phyloP scores from a whole-genome alignment of 2,329 filamentous ascomycete species.

The Esteya vermicola region DNA sequence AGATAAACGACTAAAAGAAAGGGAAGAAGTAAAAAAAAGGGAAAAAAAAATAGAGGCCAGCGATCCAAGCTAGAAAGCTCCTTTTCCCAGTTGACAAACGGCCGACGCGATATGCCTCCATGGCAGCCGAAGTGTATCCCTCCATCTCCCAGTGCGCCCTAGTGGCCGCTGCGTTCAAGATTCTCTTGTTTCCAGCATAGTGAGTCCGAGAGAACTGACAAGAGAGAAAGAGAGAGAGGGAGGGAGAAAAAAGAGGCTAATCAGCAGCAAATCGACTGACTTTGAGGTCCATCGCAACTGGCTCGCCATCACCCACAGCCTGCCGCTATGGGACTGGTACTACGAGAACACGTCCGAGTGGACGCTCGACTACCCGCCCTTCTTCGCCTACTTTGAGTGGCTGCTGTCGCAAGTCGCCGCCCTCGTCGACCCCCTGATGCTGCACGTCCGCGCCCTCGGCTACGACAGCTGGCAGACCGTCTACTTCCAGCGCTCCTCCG shows the following conservation, averaged over 20 bases:
- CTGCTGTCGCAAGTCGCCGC: slow-evolving; percentile 66
- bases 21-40: background rate
- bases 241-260: background rate
- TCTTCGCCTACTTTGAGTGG: slow-evolving; percentile 98
- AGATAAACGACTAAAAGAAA: too few relatives aligned
- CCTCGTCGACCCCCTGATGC: slow-evolving; percentile 67
- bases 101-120: slow-evolving; percentile 20
- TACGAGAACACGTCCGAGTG: slow-evolving; percentile 97
- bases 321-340: slow-evolving; percentile 85
- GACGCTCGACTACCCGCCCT: slow-evolving; percentile 97
- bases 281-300: slow-evolving; percentile 99
- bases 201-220: slow-evolving; percentile 32
- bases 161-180: slow-evolving; percentile 75
- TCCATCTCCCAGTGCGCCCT: slow-evolving; percentile 80
- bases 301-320: slow-evolving; percentile 86
- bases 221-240: background rate
- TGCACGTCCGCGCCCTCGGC: slow-evolving; percentile 63
- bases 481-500: slow-evolving; percentile 83
- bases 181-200: slow-evolving; percentile 90
- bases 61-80: background rate
- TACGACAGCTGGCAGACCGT: slow-evolving; percentile 90
- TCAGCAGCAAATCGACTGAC: slow-evolving; percentile 81
- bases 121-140: slow-evolving; percentile 64
- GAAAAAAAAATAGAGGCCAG: background rate
- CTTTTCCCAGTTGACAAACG: background rate